Evolutionary conservation across 106 monocot genomes (phyloP), one percentile per base, ranked within the genome.

Genomic region (Phalaenopsis aphrodite): DNA sequence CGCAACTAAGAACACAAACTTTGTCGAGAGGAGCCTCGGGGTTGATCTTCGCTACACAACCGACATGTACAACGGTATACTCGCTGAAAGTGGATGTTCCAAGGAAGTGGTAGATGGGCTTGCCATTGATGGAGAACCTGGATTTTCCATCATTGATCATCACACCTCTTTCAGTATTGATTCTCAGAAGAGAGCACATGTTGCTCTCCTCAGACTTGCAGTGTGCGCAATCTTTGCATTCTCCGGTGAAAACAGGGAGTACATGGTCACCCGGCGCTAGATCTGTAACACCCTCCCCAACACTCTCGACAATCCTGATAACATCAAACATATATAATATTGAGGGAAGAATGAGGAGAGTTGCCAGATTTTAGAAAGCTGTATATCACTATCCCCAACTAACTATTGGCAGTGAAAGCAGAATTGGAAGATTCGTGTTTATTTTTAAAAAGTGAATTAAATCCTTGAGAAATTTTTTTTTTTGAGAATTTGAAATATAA

Each of bases 271-370:
- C 92, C 10, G 92, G 90, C 8, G 78, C 75, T 0, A 93, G 85
- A 38, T 90, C 90, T 1, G 89, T 93, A 55, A 93, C 92, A 1
- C 93, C 93, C 56, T 93, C 93, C 6, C 93, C 93, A 19, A 93
- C 93, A 79, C 93, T 91, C 82, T 93, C 92, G 2, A 93, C 92
- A 56, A 93, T 85, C 75, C 89, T 92, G 46, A 5, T 12, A 65
- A 7, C 58, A 85, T 19, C 12, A 52, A 52, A 52, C 30, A 30
- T 30, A 30, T 30, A 30, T 30, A 30, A 30, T 30, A 30, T 30
- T 30, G 30, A 30, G 30, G 30, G 30, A 30, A 30, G 30, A 30
- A 30, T 30, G 30, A 30, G 30, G 30, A 30, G 30, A 30, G 30
- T 30, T 30, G 30, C 30, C 30, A 30, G 30, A 30, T 30, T 30